These are phyloP conservation scores for Polyplosphaeria fusca DNA, from an alignment of 495 filamentous ascomycete genomes.

Conservation along the genomic window DNA sequence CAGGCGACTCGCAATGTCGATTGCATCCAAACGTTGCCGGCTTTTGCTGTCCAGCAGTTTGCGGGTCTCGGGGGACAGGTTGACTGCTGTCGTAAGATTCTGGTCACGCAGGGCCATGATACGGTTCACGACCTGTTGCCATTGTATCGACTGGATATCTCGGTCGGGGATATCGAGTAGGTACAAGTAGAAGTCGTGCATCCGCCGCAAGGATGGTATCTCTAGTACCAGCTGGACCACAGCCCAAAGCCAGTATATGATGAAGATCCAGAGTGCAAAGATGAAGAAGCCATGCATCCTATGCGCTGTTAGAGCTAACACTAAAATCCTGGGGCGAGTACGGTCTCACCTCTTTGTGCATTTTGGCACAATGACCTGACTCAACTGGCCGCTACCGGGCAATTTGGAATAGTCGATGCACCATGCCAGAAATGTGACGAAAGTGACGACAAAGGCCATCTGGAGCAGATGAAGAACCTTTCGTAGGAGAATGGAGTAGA, in stretches of 20 bases:
- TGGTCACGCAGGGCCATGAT: slow-evolving; percentile 83
- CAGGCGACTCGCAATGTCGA: slow-evolving; percentile 93
- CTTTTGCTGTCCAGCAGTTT: slow-evolving; percentile 77
- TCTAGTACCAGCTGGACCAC: slow-evolving; percentile 71
- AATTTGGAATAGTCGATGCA: slow-evolving; percentile 82
- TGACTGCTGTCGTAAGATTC: slow-evolving; percentile 76
- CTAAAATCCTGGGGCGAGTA: neutral
- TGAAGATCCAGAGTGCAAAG: slow-evolving; percentile 76
- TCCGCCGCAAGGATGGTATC: slow-evolving; percentile 66
- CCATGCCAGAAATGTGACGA: slow-evolving; percentile 79
- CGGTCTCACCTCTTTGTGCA: slow-evolving; percentile 65
- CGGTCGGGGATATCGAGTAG: slow-evolving; percentile 81
- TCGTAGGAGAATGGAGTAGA: slow-evolving; percentile 82
- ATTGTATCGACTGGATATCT: slow-evolving; percentile 94
- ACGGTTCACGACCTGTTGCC: slow-evolving; percentile 88
- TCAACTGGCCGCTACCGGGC: slow-evolving; percentile 67
- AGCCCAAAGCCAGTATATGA: slow-evolving; percentile 83
- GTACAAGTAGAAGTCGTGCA: slow-evolving; percentile 87
- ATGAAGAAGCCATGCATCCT: slow-evolving; percentile 76
- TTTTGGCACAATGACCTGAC: slow-evolving; percentile 72
- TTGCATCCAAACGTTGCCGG: slow-evolving; percentile 92
- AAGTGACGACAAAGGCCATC: slow-evolving; percentile 75
- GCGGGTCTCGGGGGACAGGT: slow-evolving; percentile 58
- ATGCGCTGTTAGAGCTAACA: slow-evolving; percentile 7
- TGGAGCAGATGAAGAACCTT: slow-evolving; percentile 70